Conservation (phyloP, 768 basidiomycete genomes). For the Serendipita sp. region DNA sequence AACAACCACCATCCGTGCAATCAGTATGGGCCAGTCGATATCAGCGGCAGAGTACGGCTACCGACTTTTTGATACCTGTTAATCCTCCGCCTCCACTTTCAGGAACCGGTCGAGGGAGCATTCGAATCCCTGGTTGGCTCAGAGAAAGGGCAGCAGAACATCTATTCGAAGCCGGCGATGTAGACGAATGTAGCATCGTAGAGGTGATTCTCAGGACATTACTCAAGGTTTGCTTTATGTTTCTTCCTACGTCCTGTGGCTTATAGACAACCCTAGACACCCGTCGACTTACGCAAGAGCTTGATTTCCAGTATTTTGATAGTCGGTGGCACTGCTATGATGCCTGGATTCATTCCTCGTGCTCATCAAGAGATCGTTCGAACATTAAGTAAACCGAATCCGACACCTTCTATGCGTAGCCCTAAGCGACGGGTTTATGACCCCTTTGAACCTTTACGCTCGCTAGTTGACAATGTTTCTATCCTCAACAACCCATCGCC, state of each 20-base stretch:
- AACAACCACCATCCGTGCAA: not conserved
- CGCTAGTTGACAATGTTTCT: constrained; percentile 55
- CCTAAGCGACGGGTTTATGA: constrained; percentile 42
- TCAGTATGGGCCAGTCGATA: constrained; percentile 25
- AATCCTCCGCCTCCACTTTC: constrained; percentile 42
- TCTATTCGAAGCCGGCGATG: constrained; percentile 77
- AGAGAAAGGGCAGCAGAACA: constrained; percentile 83
- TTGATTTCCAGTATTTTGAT: constrained; percentile 75
- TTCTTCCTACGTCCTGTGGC: not conserved
- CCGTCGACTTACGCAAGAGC: constrained; percentile 76
- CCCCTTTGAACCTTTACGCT: constrained; percentile 57
- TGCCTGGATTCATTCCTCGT: constrained; percentile 85
- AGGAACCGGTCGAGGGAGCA: constrained; percentile 59
- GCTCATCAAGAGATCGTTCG: constrained; percentile 65
- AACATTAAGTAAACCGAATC: constrained; percentile 31
- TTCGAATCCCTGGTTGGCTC: constrained; percentile 90
- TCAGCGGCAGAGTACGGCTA: constrained; percentile 60
- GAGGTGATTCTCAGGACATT: constrained; percentile 67
- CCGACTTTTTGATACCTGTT: constrained; percentile 54
- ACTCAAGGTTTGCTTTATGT: constrained; percentile 41
- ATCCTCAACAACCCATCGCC: constrained; percentile 77
- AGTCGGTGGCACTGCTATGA: constrained; percentile 76
- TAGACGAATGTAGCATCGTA: constrained; percentile 72
- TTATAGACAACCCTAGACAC: constrained; percentile 38
- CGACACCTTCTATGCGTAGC: constrained; percentile 18